Percentiles rank a stretch among this genome's conserved stretches.
phyloP scores from a whole-genome alignment of 2,329 filamentous ascomycete species.

The Colletotrichum sp. region DNA sequence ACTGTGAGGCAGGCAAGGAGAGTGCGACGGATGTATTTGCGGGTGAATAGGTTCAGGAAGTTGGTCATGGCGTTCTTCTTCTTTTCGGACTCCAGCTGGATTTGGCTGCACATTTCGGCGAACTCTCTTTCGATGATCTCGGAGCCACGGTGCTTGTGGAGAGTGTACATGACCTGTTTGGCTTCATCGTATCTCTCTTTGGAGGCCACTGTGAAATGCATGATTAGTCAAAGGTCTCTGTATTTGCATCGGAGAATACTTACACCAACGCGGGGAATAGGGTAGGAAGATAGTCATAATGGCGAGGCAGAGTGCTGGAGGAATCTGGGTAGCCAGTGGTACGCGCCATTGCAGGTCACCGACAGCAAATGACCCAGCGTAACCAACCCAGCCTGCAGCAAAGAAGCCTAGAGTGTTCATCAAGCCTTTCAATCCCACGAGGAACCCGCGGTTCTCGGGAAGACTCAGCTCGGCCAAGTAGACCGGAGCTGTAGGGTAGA shows the following conservation, averaged over 20 bases:
- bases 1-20: slow-evolving; percentile 32
- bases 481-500: slow-evolving; percentile 26
- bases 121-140: slow-evolving; percentile 25
- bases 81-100: slow-evolving; percentile 24
- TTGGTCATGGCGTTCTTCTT: slow-evolving; percentile 15
- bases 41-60: slow-evolving; percentile 28
- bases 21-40: slow-evolving; percentile 30
- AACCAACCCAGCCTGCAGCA: slow-evolving; percentile 44
- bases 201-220: background rate
- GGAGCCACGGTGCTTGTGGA: slow-evolving; percentile 26
- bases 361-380: slow-evolving; percentile 34
- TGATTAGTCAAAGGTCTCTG: background rate
- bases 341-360: slow-evolving; percentile 37
- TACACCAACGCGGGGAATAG: slow-evolving; percentile 30
- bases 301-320: slow-evolving; percentile 24
- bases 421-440: slow-evolving; percentile 34
- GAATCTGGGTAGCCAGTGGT: slow-evolving; percentile 36
- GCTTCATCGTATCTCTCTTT: slow-evolving; percentile 29
- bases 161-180: slow-evolving; percentile 25
- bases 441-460: slow-evolving; percentile 27
- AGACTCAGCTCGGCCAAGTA: slow-evolving; percentile 32
- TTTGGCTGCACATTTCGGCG: slow-evolving; percentile 28
- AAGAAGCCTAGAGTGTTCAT: slow-evolving; percentile 41
- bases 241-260: background rate
- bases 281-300: slow-evolving; percentile 27